Conservation (phyloP, 176 grass and related monocot genomes). For the Areca catechu region DNA sequence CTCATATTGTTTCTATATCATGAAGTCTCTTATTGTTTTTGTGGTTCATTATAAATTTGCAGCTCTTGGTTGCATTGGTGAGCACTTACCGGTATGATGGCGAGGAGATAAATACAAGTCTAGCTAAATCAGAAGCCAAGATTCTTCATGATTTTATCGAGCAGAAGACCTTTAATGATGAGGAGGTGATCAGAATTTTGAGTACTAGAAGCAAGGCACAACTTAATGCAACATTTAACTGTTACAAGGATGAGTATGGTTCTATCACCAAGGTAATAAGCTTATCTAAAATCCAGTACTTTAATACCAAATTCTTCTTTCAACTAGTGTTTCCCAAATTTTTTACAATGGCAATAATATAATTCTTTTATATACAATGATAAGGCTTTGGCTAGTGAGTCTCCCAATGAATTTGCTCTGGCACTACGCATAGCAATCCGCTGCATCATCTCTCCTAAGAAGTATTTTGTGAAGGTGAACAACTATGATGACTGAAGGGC, state of each 20-base stretch:
- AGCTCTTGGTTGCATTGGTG: slow-evolving; percentile 51
- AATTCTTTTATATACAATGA: slow-evolving; percentile 6
- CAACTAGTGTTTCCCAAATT: not conserved
- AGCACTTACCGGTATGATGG: slow-evolving; percentile 71
- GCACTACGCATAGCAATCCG: slow-evolving; percentile 34
- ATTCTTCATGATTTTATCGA: slow-evolving; percentile 31
- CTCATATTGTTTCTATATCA: not conserved
- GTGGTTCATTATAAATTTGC: not conserved
- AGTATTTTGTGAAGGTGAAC: slow-evolving; percentile 63
- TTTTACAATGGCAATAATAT: not conserved
- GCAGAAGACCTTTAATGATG: slow-evolving; percentile 22
- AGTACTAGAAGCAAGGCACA: slow-evolving; percentile 75
- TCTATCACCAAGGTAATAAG: slow-evolving; percentile 51
- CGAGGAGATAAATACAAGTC: slow-evolving; percentile 29
- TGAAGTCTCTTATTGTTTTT: not conserved
- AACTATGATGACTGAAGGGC: not conserved
- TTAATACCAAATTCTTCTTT: too few relatives aligned
- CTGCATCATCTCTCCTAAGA: slow-evolving; percentile 33
- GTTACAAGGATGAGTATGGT: slow-evolving; percentile 41
- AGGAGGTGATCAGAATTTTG: slow-evolving; percentile 63
- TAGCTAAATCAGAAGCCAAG: slow-evolving; percentile 55
- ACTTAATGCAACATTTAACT: slow-evolving; percentile 50
- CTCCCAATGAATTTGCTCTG: slow-evolving; percentile 30
- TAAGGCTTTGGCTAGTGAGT: slow-evolving; percentile 35
- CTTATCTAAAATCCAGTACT: too few relatives aligned